Evolutionary conservation across 169 alveolate species (phyloP).

Genomic region (Plasmodium falciparum): DNA sequence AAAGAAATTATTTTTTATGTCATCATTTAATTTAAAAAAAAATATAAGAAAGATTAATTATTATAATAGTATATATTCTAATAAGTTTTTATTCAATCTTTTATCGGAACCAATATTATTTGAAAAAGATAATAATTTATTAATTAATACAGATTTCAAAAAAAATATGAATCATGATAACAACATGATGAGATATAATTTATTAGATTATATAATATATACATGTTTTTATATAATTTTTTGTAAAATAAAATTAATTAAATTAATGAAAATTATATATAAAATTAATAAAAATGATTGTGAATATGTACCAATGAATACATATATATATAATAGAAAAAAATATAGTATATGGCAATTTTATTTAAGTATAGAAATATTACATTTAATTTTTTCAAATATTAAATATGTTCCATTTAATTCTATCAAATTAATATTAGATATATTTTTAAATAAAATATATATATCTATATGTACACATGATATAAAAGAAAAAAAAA

Average conservation of each 20-base stretch:
- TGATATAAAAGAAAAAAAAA: conserved; percentile 8
- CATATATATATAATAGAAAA: conserved; percentile 51
- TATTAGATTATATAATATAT: conserved; percentile 64
- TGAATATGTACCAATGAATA: conserved; percentile 25
- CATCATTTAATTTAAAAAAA: conserved; percentile 41
- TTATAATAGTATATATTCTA: conserved; percentile 16
- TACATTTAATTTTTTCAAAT: conserved; percentile 49
- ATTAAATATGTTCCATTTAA: conserved; percentile 66
- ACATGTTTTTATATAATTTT: conserved; percentile 51
- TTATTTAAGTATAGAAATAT: conserved; percentile 51
- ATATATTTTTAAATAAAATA: conserved; percentile 46
- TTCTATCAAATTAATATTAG: conserved; percentile 63
- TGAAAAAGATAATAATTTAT: conserved; percentile 26
- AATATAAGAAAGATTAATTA: conserved; percentile 43
- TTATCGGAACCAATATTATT: conserved; percentile 32
- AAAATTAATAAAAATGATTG: conserved; percentile 1
- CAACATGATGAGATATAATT: conserved; percentile 41
- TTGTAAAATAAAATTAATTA: conserved; percentile 53
- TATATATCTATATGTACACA: conserved; percentile 29
- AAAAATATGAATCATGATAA: conserved; percentile 43
- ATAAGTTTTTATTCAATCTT: conserved; percentile 44
- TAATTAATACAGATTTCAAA: conserved; percentile 28
- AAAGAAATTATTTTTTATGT: conserved; percentile 21
- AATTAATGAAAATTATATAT: conserved; percentile 22
- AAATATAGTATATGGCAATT: conserved; percentile 40